A percentile compares a stretch with the other conserved stretches of the same genome.
phyloP scores from a whole-genome alignment of 2,329 filamentous ascomycete species.

The Thermothelomyces thermophilus region DNA sequence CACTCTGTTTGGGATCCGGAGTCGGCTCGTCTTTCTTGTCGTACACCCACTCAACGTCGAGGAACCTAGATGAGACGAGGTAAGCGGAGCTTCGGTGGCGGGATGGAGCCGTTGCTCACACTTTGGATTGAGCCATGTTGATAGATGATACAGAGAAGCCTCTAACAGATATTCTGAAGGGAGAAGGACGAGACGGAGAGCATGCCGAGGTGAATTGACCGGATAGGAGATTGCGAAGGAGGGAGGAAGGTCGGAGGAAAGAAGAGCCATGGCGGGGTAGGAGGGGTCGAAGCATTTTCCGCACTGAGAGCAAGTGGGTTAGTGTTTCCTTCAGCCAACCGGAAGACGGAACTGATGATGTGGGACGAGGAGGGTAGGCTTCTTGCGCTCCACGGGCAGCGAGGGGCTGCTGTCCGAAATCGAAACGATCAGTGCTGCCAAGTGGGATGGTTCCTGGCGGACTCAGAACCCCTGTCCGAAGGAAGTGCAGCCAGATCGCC shows the following conservation, averaged over 20 bases:
- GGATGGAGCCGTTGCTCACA: conserved; percentile 44
- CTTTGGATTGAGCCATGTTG: conserved; percentile 70
- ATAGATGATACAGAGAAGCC: conserved; percentile 36
- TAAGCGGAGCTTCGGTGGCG: conserved; percentile 7
- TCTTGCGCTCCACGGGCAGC: conserved; percentile 16
- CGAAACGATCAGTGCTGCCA: not conserved
- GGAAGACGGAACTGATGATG: conserved; percentile 3
- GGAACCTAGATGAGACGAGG: conserved; percentile 50
- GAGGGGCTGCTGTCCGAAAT: conserved; percentile 16
- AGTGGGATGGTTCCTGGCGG: not conserved
- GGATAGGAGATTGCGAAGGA: conserved; percentile 28
- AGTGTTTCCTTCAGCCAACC: conserved; percentile 23
- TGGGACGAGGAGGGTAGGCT: conserved; percentile 5
- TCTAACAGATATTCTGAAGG: conserved; percentile 29
- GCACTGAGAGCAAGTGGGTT: conserved; percentile 23
- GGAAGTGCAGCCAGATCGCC: too few species aligned
- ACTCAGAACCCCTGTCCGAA: too few species aligned
- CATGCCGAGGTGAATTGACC: conserved; percentile 27
- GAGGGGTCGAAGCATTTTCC: conserved; percentile 35
- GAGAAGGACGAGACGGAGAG: conserved; percentile 34
- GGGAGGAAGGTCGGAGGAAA: conserved; percentile 31
- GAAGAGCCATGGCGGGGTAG: conserved; percentile 33
- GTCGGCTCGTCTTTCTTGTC: too few species aligned
- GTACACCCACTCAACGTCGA: conserved; percentile 60
- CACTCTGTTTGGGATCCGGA: too few species aligned